Evolutionary conservation across 257 asterid species (phyloP).

Genomic region (Echites panduratus): DNA sequence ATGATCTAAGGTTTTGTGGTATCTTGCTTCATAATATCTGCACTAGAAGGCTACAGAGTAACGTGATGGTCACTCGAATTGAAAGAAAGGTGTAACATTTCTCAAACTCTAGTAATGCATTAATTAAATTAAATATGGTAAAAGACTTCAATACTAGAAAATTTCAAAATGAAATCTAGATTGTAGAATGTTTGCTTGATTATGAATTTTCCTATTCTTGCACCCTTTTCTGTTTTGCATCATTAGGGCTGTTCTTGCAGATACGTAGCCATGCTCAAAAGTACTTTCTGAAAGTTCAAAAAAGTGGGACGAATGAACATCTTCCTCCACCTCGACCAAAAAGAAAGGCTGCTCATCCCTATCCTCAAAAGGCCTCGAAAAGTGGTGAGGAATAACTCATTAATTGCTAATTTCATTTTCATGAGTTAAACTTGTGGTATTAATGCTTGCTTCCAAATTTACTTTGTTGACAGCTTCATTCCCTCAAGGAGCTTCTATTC

Average conservation of each 20-base stretch:
- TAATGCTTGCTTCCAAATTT: background rate
- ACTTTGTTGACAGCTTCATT: conserved; percentile 39
- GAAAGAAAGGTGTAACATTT: too few species aligned
- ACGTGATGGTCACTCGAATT: too few species aligned
- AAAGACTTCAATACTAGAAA: too few species aligned
- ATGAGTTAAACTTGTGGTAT: conserved; percentile 7
- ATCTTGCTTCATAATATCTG: too few species aligned
- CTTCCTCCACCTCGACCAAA: conserved; percentile 98
- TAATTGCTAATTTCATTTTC: background rate
- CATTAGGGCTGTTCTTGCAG: conserved; percentile 36
- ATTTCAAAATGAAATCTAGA: background rate
- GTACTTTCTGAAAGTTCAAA: conserved; percentile 83
- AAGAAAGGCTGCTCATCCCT: conserved; percentile 90
- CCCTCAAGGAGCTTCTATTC: conserved; percentile 45
- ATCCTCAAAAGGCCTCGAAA: conserved; percentile 78
- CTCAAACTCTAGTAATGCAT: background rate
- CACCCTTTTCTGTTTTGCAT: background rate
- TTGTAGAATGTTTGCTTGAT: background rate
- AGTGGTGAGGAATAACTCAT: conserved; percentile 16
- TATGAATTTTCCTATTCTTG: background rate
- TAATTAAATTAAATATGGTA: too few species aligned
- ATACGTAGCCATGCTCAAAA: conserved; percentile 97
- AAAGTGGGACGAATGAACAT: conserved; percentile 75
- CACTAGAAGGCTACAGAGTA: too few species aligned
- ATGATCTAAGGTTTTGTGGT: too few species aligned